Percentiles rank a stretch among this genome's conserved stretches.
These are phyloP conservation scores for Phalaenopsis aphrodite DNA, from an alignment of 106 monocot genomes.

Conservation along the genomic window DNA sequence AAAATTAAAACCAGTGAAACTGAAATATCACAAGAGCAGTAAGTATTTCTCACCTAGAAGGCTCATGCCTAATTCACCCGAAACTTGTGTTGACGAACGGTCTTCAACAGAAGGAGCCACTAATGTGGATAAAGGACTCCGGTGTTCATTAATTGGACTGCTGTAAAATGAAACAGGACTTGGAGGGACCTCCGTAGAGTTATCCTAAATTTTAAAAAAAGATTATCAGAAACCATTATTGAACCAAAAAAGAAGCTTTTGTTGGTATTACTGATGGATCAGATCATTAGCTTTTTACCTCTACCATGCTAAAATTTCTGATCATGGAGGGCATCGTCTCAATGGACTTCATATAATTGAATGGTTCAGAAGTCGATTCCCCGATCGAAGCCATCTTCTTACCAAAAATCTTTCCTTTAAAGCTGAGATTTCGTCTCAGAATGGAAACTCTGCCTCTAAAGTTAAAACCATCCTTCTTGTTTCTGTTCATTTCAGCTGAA, in stretches of 20 bases:
- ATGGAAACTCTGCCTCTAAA: constrained; percentile 54
- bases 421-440: constrained; percentile 49
- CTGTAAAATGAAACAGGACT: constrained; percentile 77
- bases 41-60: constrained; percentile 4
- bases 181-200: constrained; percentile 89
- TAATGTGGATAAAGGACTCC: constrained; percentile 83
- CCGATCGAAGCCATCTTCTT: constrained; percentile 36
- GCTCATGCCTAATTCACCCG: constrained; percentile 20
- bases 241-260: not conserved
- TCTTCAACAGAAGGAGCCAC: constrained; percentile 51
- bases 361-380: constrained; percentile 23
- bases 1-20: not conserved
- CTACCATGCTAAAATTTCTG: constrained; percentile 25
- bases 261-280: not conserved
- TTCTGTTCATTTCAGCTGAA: constrained; percentile 25
- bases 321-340: constrained; percentile 33
- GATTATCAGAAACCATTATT: not conserved
- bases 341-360: constrained; percentile 16
- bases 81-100: constrained; percentile 23
- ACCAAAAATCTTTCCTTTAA: constrained; percentile 59
- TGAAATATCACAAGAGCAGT: constrained; percentile 24
- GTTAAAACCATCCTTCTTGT: constrained; percentile 56
- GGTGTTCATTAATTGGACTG: constrained; percentile 53
- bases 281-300: constrained; percentile 26
- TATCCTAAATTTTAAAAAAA: constrained; percentile 53